These are phyloP conservation scores for Tulasnella sp. DNA, from an alignment of 768 basidiomycete species.

Conservation along the genomic window DNA sequence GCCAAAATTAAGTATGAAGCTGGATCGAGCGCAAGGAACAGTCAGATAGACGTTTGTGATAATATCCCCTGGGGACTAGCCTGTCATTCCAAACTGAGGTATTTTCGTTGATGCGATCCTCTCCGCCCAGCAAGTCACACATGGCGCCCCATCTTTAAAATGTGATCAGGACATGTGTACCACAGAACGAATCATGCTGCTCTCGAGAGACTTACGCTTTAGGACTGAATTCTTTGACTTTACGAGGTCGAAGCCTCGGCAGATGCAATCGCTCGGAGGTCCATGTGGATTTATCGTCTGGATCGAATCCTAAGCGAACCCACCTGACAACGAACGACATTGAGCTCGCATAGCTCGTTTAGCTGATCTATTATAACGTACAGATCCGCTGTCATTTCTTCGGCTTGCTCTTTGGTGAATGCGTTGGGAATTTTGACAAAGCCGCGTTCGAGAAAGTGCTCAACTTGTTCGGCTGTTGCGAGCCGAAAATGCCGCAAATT, in stretches of 20 bases:
- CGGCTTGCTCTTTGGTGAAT: conserved; percentile 52
- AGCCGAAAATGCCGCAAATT: background rate
- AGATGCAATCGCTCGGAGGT: conserved; percentile 50
- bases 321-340: background rate
- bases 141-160: conserved; percentile 58
- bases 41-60: background rate
- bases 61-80: background rate
- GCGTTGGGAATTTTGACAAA: conserved; percentile 53
- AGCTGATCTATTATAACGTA: conserved; percentile 39
- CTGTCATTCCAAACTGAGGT: conserved; percentile 51
- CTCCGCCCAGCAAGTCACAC: conserved; percentile 57
- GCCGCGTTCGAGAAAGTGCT: conserved; percentile 55
- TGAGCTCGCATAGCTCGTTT: conserved; percentile 3
- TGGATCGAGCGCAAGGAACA: conserved; percentile 30
- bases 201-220: conserved; percentile 41
- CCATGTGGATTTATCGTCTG: conserved; percentile 56
- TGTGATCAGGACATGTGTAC: background rate
- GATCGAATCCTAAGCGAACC: conserved; percentile 39
- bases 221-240: conserved; percentile 51
- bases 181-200: background rate
- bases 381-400: conserved; percentile 49
- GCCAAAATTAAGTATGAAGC: conserved; percentile 62
- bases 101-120: conserved; percentile 53
- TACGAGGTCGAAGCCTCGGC: conserved; percentile 50
- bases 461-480: conserved; percentile 42